A percentile compares a stretch with the other conserved stretches of the same genome.
These are phyloP conservation scores for Paraconiothyrium sp. DNA, from an alignment of 2,329 filamentous ascomycete genomes.

Conservation along the genomic window DNA sequence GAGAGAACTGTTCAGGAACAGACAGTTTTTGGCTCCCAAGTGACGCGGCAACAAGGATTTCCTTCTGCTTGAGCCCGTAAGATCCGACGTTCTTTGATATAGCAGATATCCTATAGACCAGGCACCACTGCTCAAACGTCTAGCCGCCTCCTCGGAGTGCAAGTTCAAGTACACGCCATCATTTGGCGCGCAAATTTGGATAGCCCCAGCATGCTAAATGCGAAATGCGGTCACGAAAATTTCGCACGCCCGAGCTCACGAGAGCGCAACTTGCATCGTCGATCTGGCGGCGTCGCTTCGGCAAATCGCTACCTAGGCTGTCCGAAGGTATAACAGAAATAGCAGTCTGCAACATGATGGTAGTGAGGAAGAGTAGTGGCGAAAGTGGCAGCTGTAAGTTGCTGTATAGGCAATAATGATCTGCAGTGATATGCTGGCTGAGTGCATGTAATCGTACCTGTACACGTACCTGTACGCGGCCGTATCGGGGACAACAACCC, in stretches of 20 bases:
- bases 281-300: conserved; percentile 10
- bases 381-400: not conserved
- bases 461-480: not conserved
- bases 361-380: not conserved
- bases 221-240: conserved; percentile 2
- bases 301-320: not conserved
- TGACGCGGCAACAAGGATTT: conserved; percentile 3
- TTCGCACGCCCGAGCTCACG: conserved; percentile 8
- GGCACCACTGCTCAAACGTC: not conserved
- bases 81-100: not conserved
- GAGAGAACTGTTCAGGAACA: not conserved
- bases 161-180: not conserved
- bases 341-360: not conserved
- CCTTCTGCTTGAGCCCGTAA: not conserved
- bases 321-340: not conserved
- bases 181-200: conserved; percentile 2
- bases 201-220: conserved; percentile 10
- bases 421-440: not conserved
- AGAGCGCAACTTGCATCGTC: conserved; percentile 11
- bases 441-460: not conserved
- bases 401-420: not conserved
- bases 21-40: not conserved
- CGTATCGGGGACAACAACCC: not conserved
- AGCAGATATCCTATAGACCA: not conserved
- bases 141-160: not conserved